A percentile compares a stretch with the other conserved stretches of the same genome.
Conservation (phyloP, 495 filamentous ascomycete genomes). For the Penicillium atrosanguineum region DNA sequence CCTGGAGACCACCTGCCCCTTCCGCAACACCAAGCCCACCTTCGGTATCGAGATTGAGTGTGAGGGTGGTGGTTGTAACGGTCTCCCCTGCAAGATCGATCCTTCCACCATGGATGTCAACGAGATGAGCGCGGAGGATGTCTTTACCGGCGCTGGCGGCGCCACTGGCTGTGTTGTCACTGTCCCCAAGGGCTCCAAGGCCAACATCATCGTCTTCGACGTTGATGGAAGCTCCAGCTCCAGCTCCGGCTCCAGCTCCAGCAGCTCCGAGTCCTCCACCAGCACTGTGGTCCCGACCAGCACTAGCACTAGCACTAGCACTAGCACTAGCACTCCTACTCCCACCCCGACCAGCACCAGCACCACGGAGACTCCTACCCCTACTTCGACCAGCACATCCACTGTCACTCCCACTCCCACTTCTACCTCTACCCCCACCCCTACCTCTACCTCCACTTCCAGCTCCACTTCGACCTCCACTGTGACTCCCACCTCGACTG, state of each 20-base stretch:
- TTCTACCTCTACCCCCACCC: conserved; percentile 23
- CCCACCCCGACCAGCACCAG: conserved; percentile 16
- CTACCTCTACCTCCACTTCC: conserved; percentile 21
- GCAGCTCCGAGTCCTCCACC: conserved; percentile 16
- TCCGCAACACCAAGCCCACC: conserved; percentile 56
- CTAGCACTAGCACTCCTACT: conserved; percentile 24
- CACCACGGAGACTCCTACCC: conserved; percentile 13
- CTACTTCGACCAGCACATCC: conserved; percentile 21
- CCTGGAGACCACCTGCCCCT: conserved; percentile 53
- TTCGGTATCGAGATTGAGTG: conserved; percentile 75
- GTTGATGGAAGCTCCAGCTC: conserved; percentile 23
- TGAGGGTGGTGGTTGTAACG: conserved; percentile 63
- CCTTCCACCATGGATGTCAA: conserved; percentile 59
- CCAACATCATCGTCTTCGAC: conserved; percentile 67
- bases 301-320: conserved; percentile 21
- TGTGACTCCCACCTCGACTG: conserved; percentile 10
- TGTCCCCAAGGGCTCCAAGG: conserved; percentile 63
- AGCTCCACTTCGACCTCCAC: conserved; percentile 16
- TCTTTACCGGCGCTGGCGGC: conserved; percentile 61
- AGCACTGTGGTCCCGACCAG: conserved; percentile 19
- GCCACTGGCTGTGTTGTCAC: conserved; percentile 79
- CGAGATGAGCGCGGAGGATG: conserved; percentile 51
- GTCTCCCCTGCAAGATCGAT: conserved; percentile 72
- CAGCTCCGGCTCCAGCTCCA: conserved; percentile 20
- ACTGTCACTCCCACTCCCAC: conserved; percentile 14